Evolutionary conservation across 2,329 filamentous ascomycete genomes (phyloP).

Genomic region (Nemania bipapillata): DNA sequence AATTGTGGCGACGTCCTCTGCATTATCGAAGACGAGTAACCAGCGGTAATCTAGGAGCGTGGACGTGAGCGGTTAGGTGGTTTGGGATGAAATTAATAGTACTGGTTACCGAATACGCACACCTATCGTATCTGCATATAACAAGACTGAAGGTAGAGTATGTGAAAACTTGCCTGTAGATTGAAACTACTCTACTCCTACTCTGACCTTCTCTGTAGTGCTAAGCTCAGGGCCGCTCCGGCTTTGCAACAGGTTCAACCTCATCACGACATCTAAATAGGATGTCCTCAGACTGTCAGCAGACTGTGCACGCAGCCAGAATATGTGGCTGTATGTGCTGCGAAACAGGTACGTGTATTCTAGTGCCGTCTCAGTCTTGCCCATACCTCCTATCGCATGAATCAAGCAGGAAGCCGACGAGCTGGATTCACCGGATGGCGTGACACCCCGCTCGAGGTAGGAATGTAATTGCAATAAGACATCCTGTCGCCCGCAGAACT

Average conservation of each 20-base stretch:
- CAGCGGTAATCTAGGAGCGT: neutral
- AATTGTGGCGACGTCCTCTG: neutral
- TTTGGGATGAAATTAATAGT: neutral
- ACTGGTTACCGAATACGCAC: too few species aligned
- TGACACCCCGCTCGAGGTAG: neutral
- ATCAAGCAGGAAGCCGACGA: neutral
- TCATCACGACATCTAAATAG: neutral
- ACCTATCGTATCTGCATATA: neutral
- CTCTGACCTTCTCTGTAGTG: neutral
- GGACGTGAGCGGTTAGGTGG: neutral
- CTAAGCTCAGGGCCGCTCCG: neutral
- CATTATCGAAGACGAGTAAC: neutral
- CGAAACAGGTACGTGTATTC: neutral
- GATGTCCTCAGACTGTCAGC: neutral
- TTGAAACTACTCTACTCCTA: neutral
- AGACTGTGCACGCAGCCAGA: neutral
- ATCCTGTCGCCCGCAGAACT: constrained; percentile 1
- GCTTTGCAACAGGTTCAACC: neutral
- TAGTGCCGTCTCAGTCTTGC: neutral
- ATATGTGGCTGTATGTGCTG: neutral
- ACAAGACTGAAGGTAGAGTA: neutral
- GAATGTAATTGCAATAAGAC: neutral
- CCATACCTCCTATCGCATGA: constrained; percentile 1
- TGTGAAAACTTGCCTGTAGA: neutral
- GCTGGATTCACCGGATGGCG: neutral